Evolutionary conservation across 345 rosid species (phyloP).

Genomic region (Citrus reticulata): DNA sequence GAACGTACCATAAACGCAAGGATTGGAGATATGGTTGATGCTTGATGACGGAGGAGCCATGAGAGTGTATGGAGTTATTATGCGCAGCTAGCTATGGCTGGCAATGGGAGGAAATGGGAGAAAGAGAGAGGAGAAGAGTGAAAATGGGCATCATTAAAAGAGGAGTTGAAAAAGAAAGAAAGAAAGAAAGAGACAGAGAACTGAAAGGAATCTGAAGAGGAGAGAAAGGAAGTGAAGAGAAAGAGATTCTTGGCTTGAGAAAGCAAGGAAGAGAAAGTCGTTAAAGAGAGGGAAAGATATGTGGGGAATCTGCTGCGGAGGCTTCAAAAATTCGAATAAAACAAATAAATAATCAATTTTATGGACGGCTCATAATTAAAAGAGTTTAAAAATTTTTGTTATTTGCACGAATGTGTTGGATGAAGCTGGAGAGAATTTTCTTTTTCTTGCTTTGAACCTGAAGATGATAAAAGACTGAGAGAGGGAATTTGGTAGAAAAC

Average conservation of each 20-base stretch:
- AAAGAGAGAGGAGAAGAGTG: constrained; percentile 23
- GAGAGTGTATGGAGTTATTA: constrained; percentile 6
- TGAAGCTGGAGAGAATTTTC: constrained; percentile 11
- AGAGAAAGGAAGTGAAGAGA: constrained; percentile 33
- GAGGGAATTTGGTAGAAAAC: neutral
- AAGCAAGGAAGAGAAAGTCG: constrained; percentile 46
- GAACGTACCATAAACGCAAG: constrained; percentile 69
- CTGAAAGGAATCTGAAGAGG: constrained; percentile 41
- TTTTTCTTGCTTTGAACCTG: neutral
- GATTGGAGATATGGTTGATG: constrained; percentile 66
- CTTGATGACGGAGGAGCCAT: constrained; percentile 61
- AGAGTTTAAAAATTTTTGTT: neutral
- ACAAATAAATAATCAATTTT: neutral
- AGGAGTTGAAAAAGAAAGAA: neutral
- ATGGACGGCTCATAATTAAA: constrained; percentile 16
- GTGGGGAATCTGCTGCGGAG: constrained; percentile 46
- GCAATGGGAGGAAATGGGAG: constrained; percentile 22
- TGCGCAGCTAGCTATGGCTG: neutral
- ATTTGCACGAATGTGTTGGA: constrained; percentile 5
- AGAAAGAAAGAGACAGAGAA: neutral
- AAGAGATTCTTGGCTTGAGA: constrained; percentile 82
- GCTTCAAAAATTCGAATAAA: neutral
- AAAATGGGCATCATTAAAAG: constrained; percentile 34
- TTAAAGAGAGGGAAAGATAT: neutral
- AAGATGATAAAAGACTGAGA: neutral